Conservation (phyloP, 106 monocot species). For the Apostasia ramifera region DNA sequence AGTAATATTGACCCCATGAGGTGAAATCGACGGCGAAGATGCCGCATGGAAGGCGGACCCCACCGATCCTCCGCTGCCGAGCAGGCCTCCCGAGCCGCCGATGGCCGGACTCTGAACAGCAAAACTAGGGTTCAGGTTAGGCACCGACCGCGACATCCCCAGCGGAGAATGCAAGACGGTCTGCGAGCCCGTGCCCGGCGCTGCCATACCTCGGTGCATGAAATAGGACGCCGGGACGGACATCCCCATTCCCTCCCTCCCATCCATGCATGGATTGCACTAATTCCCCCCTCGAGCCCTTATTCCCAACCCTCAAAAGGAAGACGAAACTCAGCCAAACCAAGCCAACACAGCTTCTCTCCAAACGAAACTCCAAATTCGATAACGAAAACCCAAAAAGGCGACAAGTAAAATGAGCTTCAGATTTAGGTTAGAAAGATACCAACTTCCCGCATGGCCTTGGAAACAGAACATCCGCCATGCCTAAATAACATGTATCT, state of each 20-base stretch:
- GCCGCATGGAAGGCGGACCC: constrained; percentile 7
- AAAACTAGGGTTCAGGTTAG: constrained; percentile 8
- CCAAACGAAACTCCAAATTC: background rate
- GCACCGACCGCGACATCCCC: background rate
- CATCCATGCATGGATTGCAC: constrained; percentile 13
- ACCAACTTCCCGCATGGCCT: too few species aligned
- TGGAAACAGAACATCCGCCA: too few species aligned
- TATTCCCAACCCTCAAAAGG: background rate
- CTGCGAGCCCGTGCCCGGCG: constrained; percentile 3
- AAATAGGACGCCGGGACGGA: constrained; percentile 7
- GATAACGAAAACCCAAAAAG: background rate
- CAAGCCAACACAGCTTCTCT: background rate
- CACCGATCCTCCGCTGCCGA: background rate
- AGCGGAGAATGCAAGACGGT: background rate
- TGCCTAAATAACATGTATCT: too few species aligned
- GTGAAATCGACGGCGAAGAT: constrained; percentile 1
- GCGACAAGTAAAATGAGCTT: too few species aligned
- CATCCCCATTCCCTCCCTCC: constrained; percentile 11
- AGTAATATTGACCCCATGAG: constrained; percentile 6
- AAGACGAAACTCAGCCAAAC: background rate
- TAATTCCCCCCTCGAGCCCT: background rate
- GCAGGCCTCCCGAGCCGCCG: background rate
- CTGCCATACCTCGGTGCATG: constrained; percentile 8
- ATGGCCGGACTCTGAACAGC: constrained; percentile 3
- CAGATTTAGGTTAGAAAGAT: too few species aligned